A percentile compares a stretch with the other conserved stretches of the same genome.
phyloP scores from a whole-genome alignment of 441 rosid genomes.

The Hura crepitans region DNA sequence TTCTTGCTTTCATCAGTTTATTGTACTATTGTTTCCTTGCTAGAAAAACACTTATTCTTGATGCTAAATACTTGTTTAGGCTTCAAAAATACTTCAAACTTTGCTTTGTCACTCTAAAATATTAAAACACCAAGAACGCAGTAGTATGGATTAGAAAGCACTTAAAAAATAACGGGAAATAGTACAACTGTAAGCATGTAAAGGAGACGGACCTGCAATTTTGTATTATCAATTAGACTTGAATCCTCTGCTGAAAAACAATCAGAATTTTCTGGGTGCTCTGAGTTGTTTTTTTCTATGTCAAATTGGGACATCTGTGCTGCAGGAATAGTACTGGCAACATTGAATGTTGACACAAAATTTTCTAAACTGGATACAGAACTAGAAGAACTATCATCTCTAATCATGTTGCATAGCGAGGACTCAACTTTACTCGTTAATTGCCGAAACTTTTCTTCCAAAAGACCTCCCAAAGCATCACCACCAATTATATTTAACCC shows the following conservation, averaged over 20 bases:
- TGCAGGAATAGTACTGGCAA: constrained; percentile 30
- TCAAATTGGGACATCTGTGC: constrained; percentile 38
- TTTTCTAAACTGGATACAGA: constrained; percentile 44
- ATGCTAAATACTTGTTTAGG: constrained; percentile 8
- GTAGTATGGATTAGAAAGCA: background rate
- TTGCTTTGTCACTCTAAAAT: background rate
- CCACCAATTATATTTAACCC: constrained; percentile 41
- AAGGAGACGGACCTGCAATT: constrained; percentile 52
- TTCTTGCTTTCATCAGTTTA: background rate
- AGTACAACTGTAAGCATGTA: constrained; percentile 2
- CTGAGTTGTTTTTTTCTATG: constrained; percentile 31
- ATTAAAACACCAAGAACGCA: background rate
- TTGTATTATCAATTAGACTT: constrained; percentile 25
- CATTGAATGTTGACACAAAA: constrained; percentile 29
- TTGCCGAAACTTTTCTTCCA: constrained; percentile 80
- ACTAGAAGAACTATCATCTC: constrained; percentile 39
- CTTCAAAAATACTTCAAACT: background rate
- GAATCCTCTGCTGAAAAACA: constrained; percentile 36
- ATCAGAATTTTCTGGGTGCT: constrained; percentile 33
- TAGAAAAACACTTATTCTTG: background rate
- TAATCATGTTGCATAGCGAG: constrained; percentile 44
- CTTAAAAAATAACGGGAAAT: constrained; percentile 9
- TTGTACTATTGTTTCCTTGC: background rate
- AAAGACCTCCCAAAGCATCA: constrained; percentile 55
- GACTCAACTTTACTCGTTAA: constrained; percentile 59